Evolutionary conservation across 306 rosid species (phyloP).

Genomic region (Casuarina equisetifolia): DNA sequence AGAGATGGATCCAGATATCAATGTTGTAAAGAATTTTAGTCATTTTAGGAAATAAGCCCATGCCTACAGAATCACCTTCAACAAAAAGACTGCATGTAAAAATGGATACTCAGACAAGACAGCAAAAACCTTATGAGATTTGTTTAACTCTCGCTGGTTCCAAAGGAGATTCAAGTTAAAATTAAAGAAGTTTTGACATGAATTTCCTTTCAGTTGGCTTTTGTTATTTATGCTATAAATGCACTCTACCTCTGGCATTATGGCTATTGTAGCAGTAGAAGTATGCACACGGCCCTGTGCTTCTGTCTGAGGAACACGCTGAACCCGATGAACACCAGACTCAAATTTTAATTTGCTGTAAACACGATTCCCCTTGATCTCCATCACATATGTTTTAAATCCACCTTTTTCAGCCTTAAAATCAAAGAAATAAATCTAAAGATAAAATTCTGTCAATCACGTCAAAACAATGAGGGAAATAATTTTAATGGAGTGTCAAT

Average conservation of each 20-base stretch:
- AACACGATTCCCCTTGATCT: constrained; percentile 84
- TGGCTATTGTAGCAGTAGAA: constrained; percentile 97
- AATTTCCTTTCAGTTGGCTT: constrained; percentile 2
- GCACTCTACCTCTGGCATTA: constrained; percentile 93
- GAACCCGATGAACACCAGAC: constrained; percentile 98
- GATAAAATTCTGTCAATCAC: not conserved
- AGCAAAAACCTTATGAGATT: constrained; percentile 8
- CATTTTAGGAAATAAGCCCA: constrained; percentile 7
- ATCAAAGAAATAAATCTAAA: constrained; percentile 19
- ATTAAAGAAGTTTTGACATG: not conserved
- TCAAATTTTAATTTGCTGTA: constrained; percentile 93
- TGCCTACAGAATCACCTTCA: not conserved
- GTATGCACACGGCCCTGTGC: constrained; percentile 97
- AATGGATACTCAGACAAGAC: constrained; percentile 20
- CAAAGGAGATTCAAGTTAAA: not conserved
- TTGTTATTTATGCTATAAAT: constrained; percentile 18
- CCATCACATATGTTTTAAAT: constrained; percentile 94
- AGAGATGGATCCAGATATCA: not conserved
- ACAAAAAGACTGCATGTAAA: not conserved
- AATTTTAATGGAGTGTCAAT: constrained; percentile 8
- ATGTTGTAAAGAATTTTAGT: not conserved
- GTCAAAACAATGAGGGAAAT: constrained; percentile 9
- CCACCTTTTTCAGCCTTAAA: constrained; percentile 95
- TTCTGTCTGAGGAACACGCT: constrained; percentile 97
- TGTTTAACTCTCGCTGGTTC: constrained; percentile 10